Evolutionary conservation across 805 yeast species (phyloP).

Genomic region (Candida takata): DNA sequence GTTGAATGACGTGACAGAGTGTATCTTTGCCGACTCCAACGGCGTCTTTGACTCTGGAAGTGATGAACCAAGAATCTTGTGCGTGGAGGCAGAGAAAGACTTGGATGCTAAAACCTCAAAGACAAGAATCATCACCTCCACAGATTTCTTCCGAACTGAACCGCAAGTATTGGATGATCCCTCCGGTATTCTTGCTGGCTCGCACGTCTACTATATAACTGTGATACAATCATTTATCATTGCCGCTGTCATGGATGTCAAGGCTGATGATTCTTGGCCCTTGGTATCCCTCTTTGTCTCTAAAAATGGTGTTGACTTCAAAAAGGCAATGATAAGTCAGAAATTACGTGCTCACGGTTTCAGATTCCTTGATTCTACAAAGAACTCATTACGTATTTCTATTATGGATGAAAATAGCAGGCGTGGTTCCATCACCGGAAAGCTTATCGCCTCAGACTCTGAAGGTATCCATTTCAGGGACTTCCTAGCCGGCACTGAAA

Average conservation of each 20-base stretch:
- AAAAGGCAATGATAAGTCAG: slow-evolving; percentile 26
- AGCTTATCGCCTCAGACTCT: slow-evolving; percentile 32
- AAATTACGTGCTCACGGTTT: slow-evolving; percentile 17
- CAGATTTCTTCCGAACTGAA: slow-evolving; percentile 37
- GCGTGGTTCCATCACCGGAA: slow-evolving; percentile 18
- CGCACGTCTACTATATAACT: slow-evolving; percentile 26
- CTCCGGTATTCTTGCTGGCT: slow-evolving; percentile 22
- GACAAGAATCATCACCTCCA: slow-evolving; percentile 27
- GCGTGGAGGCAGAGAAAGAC: slow-evolving; percentile 37
- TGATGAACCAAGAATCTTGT: slow-evolving; percentile 29
- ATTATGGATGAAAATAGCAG: too few species aligned
- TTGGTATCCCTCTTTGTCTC: slow-evolving; percentile 24
- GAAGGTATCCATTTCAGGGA: slow-evolving; percentile 47
- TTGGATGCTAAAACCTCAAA: slow-evolving; percentile 28
- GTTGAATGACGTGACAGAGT: slow-evolving; percentile 24
- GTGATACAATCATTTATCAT: slow-evolving; percentile 30
- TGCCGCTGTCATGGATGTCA: slow-evolving; percentile 22
- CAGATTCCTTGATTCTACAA: slow-evolving; percentile 30
- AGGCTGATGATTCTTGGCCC: slow-evolving; percentile 19
- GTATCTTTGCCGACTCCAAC: slow-evolving; percentile 26
- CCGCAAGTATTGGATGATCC: slow-evolving; percentile 25
- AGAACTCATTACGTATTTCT: slow-evolving; percentile 35
- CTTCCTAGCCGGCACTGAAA: slow-evolving; percentile 31
- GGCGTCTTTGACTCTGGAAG: slow-evolving; percentile 16
- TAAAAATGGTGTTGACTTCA: slow-evolving; percentile 28